Evolutionary conservation across 148 eudicot species (phyloP).

Genomic region (Heliosperma pusillum): DNA sequence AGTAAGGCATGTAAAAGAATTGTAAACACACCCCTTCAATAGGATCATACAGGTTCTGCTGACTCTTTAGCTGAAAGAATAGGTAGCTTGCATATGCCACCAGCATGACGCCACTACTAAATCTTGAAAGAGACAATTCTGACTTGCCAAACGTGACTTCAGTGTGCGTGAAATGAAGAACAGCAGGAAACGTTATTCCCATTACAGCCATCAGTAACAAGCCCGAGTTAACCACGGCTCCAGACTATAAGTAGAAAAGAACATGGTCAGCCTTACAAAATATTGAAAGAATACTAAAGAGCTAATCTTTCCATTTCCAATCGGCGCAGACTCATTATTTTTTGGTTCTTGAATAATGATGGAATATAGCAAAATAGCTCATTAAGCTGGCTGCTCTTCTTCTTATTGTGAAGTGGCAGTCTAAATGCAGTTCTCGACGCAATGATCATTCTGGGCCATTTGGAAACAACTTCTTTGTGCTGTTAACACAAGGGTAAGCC

Average conservation of each 20-base stretch:
- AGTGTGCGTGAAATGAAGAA: slow-evolving; percentile 86
- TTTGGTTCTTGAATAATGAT: too few relatives aligned
- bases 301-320: too few relatives aligned
- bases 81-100: slow-evolving; percentile 95
- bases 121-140: slow-evolving; percentile 87
- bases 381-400: too few relatives aligned
- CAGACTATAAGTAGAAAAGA: slow-evolving; percentile 45
- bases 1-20: not conserved
- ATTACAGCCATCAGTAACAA: slow-evolving; percentile 96
- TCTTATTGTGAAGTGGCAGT: too few relatives aligned
- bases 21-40: slow-evolving; percentile 50
- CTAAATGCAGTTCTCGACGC: too few relatives aligned
- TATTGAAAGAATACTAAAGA: not conserved
- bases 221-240: slow-evolving; percentile 82
- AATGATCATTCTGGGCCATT: too few relatives aligned
- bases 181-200: slow-evolving; percentile 90
- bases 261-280: slow-evolving; percentile 11
- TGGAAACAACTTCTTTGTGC: too few relatives aligned
- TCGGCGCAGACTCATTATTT: too few relatives aligned
- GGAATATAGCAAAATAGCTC: too few relatives aligned
- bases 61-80: slow-evolving; percentile 73
- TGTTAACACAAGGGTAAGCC: too few relatives aligned
- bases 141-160: slow-evolving; percentile 87
- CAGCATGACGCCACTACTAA: slow-evolving; percentile 91
- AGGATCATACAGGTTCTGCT: slow-evolving; percentile 45